Evolutionary conservation across 345 rosid genomes (phyloP).

Genomic region (Euclidium syriacum): DNA sequence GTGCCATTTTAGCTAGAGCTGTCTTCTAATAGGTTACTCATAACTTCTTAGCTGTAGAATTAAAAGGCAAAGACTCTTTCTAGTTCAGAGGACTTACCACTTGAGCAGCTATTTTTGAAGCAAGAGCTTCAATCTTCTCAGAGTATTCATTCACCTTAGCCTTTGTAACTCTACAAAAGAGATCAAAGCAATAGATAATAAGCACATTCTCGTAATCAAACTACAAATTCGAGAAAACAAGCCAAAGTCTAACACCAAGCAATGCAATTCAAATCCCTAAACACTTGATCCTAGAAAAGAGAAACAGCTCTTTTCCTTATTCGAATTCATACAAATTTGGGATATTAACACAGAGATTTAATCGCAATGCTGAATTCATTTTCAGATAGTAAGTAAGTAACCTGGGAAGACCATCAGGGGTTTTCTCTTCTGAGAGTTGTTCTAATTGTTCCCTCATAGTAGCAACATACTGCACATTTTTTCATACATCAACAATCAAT

Average conservation of each 20-base stretch:
- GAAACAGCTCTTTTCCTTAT: neutral
- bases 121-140: constrained; percentile 71
- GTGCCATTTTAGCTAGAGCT: neutral
- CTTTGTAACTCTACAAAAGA: constrained; percentile 53
- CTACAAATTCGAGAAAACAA: neutral
- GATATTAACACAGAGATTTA: neutral
- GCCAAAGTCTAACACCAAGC: neutral
- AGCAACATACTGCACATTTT: constrained; percentile 64
- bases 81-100: constrained; percentile 37
- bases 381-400: neutral
- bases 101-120: constrained; percentile 48
- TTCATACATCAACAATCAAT: constrained; percentile 12
- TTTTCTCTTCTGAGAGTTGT: constrained; percentile 66
- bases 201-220: neutral
- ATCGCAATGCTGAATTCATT: neutral
- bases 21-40: neutral
- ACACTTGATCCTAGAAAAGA: neutral
- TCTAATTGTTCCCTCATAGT: constrained; percentile 75
- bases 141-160: constrained; percentile 72
- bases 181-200: constrained; percentile 3
- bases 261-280: neutral
- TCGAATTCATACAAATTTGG: neutral
- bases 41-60: neutral
- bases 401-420: constrained; percentile 75
- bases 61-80: neutral